phyloP scores from a whole-genome alignment of 2,329 filamentous ascomycete species.

The Chaetomiaceae sp. region DNA sequence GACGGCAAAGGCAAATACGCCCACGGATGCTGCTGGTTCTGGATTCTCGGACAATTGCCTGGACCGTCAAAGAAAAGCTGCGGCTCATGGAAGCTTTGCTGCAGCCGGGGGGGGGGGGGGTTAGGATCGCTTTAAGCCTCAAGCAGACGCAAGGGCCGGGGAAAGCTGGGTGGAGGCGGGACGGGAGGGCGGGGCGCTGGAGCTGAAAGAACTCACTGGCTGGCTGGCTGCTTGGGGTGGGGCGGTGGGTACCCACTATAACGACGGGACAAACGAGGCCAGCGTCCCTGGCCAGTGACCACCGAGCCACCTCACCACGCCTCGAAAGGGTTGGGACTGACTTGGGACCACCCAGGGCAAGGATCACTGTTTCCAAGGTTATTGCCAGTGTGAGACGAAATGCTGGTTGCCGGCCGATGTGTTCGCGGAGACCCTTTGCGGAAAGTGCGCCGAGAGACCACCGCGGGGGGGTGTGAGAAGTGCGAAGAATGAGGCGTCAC shows the following conservation, averaged over 20 bases:
- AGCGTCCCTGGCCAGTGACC: too few relatives aligned
- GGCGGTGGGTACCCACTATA: conserved; percentile 10
- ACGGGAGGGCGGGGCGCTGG: conserved; percentile 9
- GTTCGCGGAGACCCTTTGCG: background rate
- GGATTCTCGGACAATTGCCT: background rate
- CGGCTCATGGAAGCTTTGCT: conserved; percentile 15
- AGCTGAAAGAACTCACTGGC: conserved; percentile 4
- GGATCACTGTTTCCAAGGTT: background rate
- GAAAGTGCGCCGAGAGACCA: conserved; percentile 9
- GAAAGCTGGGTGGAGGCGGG: conserved; percentile 3
- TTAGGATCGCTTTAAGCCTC: conserved; percentile 19
- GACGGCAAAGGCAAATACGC: background rate
- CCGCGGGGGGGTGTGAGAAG: background rate
- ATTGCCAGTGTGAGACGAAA: background rate
- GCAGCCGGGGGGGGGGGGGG: conserved; percentile 1
- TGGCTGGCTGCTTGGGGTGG: too few relatives aligned
- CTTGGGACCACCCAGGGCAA: background rate
- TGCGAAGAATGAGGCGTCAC: conserved; percentile 6
- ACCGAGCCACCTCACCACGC: too few relatives aligned
- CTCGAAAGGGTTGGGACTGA: background rate
- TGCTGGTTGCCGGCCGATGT: background rate
- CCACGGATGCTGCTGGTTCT: conserved; percentile 1
- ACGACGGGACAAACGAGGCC: background rate
- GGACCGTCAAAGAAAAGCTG: conserved; percentile 5
- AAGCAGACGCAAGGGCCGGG: conserved; percentile 5